phyloP scores from a whole-genome alignment of 306 rosid genomes.

The Spatholobus suberectus region DNA sequence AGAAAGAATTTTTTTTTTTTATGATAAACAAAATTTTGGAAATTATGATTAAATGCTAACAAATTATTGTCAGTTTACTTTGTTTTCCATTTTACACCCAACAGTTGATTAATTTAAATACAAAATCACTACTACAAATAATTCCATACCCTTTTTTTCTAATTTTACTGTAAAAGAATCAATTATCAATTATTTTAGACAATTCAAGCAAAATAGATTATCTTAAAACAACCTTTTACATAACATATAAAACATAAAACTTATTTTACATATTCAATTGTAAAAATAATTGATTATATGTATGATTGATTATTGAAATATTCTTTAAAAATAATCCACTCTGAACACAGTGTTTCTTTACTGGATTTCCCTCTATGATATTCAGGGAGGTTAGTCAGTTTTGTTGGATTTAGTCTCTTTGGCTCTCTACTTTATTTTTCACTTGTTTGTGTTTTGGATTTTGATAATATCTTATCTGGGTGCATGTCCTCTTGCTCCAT shows the following conservation, averaged over 20 bases:
- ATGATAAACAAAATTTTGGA: background rate
- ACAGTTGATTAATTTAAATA: background rate
- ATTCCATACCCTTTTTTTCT: background rate
- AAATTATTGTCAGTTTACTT: background rate
- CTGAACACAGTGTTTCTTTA: background rate
- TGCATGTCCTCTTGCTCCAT: background rate
- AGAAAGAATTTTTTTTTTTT: background rate
- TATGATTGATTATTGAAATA: background rate
- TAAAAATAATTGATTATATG: background rate
- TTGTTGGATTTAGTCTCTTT: background rate
- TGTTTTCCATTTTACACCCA: background rate
- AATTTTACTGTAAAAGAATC: background rate
- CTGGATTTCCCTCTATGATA: background rate
- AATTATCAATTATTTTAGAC: background rate
- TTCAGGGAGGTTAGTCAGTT: background rate
- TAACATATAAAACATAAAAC: background rate
- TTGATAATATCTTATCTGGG: constrained; percentile 29
- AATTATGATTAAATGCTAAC: background rate
- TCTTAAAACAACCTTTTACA: background rate
- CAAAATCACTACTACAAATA: background rate
- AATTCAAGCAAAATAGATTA: background rate
- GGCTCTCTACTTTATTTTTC: background rate
- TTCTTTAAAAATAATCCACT: background rate
- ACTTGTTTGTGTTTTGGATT: background rate
- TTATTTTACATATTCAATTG: background rate